phyloP scores from a whole-genome alignment of 495 filamentous ascomycete species.

The Penicillium malachiteum region DNA sequence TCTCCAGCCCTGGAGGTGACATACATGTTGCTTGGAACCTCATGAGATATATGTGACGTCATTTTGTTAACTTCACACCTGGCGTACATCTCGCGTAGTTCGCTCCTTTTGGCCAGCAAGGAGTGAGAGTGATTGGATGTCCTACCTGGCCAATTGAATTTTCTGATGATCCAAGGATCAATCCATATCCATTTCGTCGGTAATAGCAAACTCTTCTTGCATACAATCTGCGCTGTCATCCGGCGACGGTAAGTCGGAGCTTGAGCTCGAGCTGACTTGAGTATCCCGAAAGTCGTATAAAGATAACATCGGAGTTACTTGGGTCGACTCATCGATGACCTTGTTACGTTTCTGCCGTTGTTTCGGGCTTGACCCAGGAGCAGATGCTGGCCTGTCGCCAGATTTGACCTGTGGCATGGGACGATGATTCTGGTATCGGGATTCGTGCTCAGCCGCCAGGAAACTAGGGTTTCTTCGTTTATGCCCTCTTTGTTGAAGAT shows the following conservation, averaged over 20 bases:
- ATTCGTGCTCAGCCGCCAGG: no score
- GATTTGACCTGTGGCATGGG: background rate
- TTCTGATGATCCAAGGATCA: conserved; percentile 14
- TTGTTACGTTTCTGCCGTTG: conserved; percentile 26
- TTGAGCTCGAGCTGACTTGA: conserved; percentile 20
- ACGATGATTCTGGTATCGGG: background rate
- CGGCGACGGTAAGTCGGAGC: conserved; percentile 21
- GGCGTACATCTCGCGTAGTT: conserved; percentile 17
- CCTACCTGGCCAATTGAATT: background rate
- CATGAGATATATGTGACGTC: conserved; percentile 28
- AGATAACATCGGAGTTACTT: conserved; percentile 6
- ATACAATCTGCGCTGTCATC: conserved; percentile 11
- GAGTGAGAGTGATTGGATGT: background rate
- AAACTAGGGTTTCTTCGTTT: conserved; percentile 23
- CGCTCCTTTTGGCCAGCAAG: background rate
- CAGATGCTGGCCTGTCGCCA: conserved; percentile 12
- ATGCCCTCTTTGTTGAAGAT: conserved; percentile 26
- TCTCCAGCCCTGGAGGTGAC: background rate
- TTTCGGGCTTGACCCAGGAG: conserved; percentile 23
- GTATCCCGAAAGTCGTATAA: conserved; percentile 18
- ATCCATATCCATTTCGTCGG: conserved; percentile 34
- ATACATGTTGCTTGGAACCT: background rate
- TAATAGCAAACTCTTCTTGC: conserved; percentile 11
- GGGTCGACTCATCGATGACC: conserved; percentile 5
- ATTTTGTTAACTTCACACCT: conserved; percentile 1